Evolutionary conservation across 768 basidiomycete species (phyloP).

Genomic region (Boletus pseudo-olivaceus): DNA sequence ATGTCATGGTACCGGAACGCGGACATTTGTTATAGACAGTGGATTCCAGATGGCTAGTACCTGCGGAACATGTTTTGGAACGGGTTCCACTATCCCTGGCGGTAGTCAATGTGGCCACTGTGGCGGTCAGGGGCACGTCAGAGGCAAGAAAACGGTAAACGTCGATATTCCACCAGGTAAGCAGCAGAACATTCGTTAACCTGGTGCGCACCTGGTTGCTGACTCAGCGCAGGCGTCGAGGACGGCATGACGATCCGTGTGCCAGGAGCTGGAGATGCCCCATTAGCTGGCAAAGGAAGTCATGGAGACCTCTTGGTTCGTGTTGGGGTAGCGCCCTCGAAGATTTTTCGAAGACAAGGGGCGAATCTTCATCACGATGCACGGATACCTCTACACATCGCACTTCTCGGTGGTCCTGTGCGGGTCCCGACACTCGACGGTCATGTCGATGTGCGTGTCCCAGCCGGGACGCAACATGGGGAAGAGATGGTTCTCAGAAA

Average conservation of each 20-base stretch:
- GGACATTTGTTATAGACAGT: slow-evolving; percentile 84
- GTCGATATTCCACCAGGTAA: slow-evolving; percentile 84
- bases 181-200: slow-evolving; percentile 27
- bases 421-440: slow-evolving; percentile 94
- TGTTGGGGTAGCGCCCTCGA: slow-evolving; percentile 78
- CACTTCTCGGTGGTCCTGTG: slow-evolving; percentile 89
- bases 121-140: slow-evolving; percentile 84
- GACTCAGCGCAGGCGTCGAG: slow-evolving; percentile 66
- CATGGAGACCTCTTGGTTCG: slow-evolving; percentile 86
- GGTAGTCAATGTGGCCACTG: slow-evolving; percentile 77
- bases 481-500: slow-evolving; percentile 95
- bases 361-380: slow-evolving; percentile 87
- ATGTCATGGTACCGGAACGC: slow-evolving; percentile 84
- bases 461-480: slow-evolving; percentile 91
- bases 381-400: slow-evolving; percentile 85
- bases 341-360: slow-evolving; percentile 87
- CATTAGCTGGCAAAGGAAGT: slow-evolving; percentile 72
- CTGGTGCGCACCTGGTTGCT: slow-evolving; percentile 3
- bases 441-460: slow-evolving; percentile 91
- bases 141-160: slow-evolving; percentile 68
- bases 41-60: slow-evolving; percentile 98
- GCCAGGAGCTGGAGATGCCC: slow-evolving; percentile 77
- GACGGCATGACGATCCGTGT: slow-evolving; percentile 91
- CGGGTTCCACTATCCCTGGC: slow-evolving; percentile 75
- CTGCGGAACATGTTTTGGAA: slow-evolving; percentile 78